A percentile compares a stretch with the other conserved stretches of the same genome.
phyloP scores from a whole-genome alignment of 2,329 filamentous ascomycete genomes.

The Pleoardoris graminearum region DNA sequence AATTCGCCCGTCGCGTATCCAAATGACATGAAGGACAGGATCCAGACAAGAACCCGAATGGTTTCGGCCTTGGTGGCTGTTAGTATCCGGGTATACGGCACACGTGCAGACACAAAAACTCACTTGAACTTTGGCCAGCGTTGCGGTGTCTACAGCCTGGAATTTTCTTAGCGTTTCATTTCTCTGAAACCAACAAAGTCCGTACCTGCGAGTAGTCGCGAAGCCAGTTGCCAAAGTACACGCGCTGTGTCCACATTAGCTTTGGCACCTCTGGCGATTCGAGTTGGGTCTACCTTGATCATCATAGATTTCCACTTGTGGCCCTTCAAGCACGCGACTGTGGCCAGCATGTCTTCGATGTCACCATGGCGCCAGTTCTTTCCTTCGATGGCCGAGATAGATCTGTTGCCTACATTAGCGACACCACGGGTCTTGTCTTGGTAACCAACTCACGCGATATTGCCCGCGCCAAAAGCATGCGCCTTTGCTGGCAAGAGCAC shows the following conservation, averaged over 20 bases:
- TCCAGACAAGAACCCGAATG: conserved; percentile 59
- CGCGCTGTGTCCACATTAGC: conserved; percentile 35
- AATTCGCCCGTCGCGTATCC: conserved; percentile 61
- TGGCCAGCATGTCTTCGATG: conserved; percentile 56
- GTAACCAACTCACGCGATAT: conserved; percentile 35
- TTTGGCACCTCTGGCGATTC: neutral
- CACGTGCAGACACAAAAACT: conserved; percentile 15
- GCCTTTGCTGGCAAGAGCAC: conserved; percentile 43
- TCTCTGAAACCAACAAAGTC: conserved; percentile 31
- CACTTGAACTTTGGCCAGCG: conserved; percentile 55
- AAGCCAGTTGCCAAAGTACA: conserved; percentile 52
- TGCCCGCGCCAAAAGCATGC: conserved; percentile 54
- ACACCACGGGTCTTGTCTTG: neutral
- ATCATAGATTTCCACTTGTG: conserved; percentile 51
- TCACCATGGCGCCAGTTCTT: conserved; percentile 59
- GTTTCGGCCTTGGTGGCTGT: conserved; percentile 50
- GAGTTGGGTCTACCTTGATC: conserved; percentile 44
- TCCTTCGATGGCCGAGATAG: conserved; percentile 48
- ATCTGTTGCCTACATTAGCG: conserved; percentile 8
- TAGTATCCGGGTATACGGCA: conserved; percentile 24
- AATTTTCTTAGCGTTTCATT: conserved; percentile 37
- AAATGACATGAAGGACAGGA: conserved; percentile 60
- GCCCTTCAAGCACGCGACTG: conserved; percentile 50
- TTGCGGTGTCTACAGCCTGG: conserved; percentile 59
- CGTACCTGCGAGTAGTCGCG: conserved; percentile 60